Evolutionary conservation across 306 rosid genomes (phyloP).

Genomic region (Albizia julibrissin): DNA sequence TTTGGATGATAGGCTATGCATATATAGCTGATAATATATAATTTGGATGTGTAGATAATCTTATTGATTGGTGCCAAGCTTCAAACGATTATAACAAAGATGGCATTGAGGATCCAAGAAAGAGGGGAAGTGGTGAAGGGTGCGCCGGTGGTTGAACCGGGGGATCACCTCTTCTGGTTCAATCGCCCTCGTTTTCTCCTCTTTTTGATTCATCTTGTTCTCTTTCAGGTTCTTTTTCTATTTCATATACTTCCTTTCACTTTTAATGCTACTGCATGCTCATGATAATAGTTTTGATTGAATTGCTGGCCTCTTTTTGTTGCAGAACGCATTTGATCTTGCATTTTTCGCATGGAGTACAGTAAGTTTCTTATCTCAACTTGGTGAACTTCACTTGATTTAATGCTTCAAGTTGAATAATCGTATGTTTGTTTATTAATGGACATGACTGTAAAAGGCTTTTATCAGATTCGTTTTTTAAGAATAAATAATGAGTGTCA

Average conservation of each 20-base stretch:
- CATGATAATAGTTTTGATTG: not conserved
- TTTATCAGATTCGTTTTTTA: not conserved
- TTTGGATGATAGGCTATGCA: no score
- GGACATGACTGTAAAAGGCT: not conserved
- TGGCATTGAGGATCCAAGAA: slow-evolving; percentile 75
- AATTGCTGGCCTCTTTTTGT: not conserved
- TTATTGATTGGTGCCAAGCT: slow-evolving; percentile 76
- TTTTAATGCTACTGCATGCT: not conserved
- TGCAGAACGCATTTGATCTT: slow-evolving; percentile 80
- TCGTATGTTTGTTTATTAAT: not conserved
- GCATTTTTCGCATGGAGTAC: slow-evolving; percentile 81
- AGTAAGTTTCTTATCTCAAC: slow-evolving; percentile 46
- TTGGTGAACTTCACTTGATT: not conserved
- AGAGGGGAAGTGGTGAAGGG: slow-evolving; percentile 80
- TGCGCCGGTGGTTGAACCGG: slow-evolving; percentile 72
- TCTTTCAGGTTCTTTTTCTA: slow-evolving; percentile 62
- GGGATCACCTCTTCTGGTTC: slow-evolving; percentile 87
- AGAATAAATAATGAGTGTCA: not conserved
- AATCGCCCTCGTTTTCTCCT: slow-evolving; percentile 65
- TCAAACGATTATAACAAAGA: slow-evolving; percentile 67
- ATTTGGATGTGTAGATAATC: slow-evolving; percentile 53
- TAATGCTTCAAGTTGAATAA: no score
- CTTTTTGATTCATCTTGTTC: slow-evolving; percentile 68
- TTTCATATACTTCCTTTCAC: not conserved
- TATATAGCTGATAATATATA: not conserved